Conservation (phyloP, 2,329 filamentous ascomycete genomes). For the Sarocladium oryzae region DNA sequence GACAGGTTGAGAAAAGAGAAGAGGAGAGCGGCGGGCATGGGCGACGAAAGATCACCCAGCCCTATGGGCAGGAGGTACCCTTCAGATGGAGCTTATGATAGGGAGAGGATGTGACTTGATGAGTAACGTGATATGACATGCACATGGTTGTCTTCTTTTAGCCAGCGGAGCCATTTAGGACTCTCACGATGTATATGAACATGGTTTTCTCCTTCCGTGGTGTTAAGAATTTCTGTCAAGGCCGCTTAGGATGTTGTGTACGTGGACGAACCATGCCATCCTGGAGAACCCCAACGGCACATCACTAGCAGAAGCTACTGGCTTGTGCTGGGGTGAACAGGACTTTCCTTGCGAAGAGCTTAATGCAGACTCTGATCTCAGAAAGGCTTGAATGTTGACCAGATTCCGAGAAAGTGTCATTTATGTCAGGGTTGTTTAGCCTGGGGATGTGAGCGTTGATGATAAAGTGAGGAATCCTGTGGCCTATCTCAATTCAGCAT, state of each 20-base stretch:
- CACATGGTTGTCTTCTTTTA: neutral
- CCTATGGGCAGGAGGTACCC: conserved; percentile 33
- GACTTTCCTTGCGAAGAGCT: neutral
- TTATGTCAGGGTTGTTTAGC: neutral
- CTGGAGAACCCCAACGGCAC: no score
- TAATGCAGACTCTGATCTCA: no score
- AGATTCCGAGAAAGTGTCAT: neutral
- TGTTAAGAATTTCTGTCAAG: no score
- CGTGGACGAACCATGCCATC: no score
- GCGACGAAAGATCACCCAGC: conserved; percentile 22
- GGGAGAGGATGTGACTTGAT: conserved; percentile 13
- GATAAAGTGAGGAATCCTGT: no score
- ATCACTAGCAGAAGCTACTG: no score
- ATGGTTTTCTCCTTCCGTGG: neutral
- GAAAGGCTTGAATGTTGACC: no score
- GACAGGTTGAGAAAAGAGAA: conserved; percentile 25
- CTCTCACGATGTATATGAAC: neutral
- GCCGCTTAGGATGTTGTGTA: no score
- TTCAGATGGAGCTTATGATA: conserved; percentile 23
- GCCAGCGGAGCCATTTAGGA: neutral
- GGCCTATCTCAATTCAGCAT: no score
- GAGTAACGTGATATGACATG: neutral
- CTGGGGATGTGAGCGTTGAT: no score
- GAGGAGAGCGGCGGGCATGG: conserved; percentile 28
- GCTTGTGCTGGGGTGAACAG: neutral